Base-by-base conservation (phyloP, 1,284 basidiomycete species). In the Ceratobasidium sp. region DNA sequence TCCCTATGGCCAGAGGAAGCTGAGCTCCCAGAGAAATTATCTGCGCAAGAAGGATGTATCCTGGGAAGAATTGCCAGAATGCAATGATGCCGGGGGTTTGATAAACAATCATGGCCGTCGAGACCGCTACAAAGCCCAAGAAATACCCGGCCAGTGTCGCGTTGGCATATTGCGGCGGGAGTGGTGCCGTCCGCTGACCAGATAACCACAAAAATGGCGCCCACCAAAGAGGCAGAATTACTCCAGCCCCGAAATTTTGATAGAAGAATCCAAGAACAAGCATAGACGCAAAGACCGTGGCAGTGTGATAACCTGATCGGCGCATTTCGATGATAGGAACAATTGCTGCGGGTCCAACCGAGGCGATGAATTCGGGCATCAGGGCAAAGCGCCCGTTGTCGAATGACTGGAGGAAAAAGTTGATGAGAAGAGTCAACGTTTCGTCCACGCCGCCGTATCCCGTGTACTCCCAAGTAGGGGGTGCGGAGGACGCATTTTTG, bases 11-110 rank as follows among this genome's bases (percentile, higher is more conserved):
- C 34, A 57, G 17, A 52, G 43, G 37, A 40, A 32, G 37, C 25
- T 71, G 68, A 22, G 11, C 25, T 1, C 7, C 15, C 17, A 71
- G 34, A 2, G 54, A 59, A 4, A 71, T 19, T 8, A 37, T 11
- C 17, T 71, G 68, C 2, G 32, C 15, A 5, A 61, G 2, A 15
- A 71, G 34, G 29, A 71, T 49, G 13, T 43, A 46, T 19, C 40
- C 68, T 19, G 68, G 68, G 56, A 71, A 71, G 22, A 71, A 59
- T 32, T 71, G 68, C 68, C 68, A 71, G n/a, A 49, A 44, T 43
- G 43, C 68, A 37, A 40, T 44, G 22, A 61, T 49, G 22, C 22
- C 43, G 15, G 49, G 37, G n/a, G 68, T 71, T 71, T 71, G 68
- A 34, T 44, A 59, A 19, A 40, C 19, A 8, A 61, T 32, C 56